These are phyloP conservation scores for Taphrina pruni DNA, from an alignment of 1,139 yeast genomes.

Conservation along the genomic window DNA sequence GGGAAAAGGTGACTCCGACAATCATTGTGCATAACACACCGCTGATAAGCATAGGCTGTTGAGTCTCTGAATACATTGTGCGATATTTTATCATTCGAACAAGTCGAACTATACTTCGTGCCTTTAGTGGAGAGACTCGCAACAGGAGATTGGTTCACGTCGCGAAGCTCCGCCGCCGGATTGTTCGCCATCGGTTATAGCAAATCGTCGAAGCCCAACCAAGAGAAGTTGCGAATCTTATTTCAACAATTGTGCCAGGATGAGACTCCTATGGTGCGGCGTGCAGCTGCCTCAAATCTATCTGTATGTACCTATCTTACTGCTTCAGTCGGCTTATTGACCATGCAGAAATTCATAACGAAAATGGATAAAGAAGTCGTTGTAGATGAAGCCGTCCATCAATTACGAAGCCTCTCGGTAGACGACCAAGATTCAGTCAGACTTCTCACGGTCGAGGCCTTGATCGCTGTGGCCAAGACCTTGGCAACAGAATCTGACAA, in stretches of 20 bases:
- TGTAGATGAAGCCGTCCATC: conserved; percentile 61
- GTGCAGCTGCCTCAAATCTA: conserved; percentile 87
- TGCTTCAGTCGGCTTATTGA: background rate
- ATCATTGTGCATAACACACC: background rate
- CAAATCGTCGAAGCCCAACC: conserved; percentile 60
- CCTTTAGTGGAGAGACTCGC: conserved; percentile 79
- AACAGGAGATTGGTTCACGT: conserved; percentile 92
- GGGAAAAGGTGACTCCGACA: conserved; percentile 62
- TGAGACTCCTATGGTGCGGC: conserved; percentile 97
- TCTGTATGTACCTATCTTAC: conserved; percentile 55
- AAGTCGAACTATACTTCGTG: conserved; percentile 69
- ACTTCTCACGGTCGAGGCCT: conserved; percentile 83
- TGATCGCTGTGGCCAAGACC: conserved; percentile 60
- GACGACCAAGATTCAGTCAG: conserved; percentile 97
- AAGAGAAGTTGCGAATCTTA: conserved; percentile 64
- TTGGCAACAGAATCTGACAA: conserved; percentile 49
- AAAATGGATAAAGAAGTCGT: conserved; percentile 51
- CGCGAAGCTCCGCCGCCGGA: conserved; percentile 91
- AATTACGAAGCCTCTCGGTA: conserved; percentile 78
- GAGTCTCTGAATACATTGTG: conserved; percentile 78
- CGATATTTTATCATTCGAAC: conserved; percentile 66
- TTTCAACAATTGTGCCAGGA: conserved; percentile 78
- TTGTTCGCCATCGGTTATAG: conserved; percentile 74
- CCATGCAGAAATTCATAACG: conserved; percentile 48
- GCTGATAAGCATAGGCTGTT: conserved; percentile 61